Base-by-base conservation (phyloP, 768 basidiomycete species). In the Lentinula lateritia region DNA sequence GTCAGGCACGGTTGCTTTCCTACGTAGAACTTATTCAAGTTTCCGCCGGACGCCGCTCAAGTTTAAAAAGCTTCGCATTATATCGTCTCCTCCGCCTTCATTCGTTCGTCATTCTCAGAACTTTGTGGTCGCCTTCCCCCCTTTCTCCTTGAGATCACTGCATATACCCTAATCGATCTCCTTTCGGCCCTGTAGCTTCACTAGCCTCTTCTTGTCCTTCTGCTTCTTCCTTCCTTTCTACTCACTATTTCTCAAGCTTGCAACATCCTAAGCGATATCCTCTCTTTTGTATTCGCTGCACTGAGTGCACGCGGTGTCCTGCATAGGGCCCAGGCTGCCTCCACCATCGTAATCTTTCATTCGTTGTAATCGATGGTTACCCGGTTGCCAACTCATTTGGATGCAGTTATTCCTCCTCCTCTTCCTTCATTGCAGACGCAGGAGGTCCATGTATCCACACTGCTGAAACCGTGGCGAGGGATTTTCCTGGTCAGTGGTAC, bases 311-410 rank as follows among this genome's bases (percentile, higher is more conserved):
- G 20, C 32, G 35, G 52, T 18, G 43, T 45, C 43, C n/a, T 15
- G 4, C 9, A 28, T 23, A 48, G 8, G 46, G 20, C 46, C 18
- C 20, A 23, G 10, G 9, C 7, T 38, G 38, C 12, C 38, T 39
- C 13, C 38, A 9, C 38, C 38, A 3, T 39, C 38, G 7, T 39
- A 13, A 39, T 9, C 38, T 39, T 13, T 39, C 13, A 39, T 39
- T 39, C 35, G 23, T 36, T 36, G 13, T 42, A 36, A 15, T 50
- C 32, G 62, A 86, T 86, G 84, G 81, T 83, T 70, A 85, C 83
- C 75, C 83, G 84, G 68, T 73, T 87, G 66, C 85, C 85, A 66
- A 82, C 85, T 53, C 80, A 84, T 67, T 78, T 85, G 63, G 83
- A 83, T 69, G 74, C 79, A 64, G 75, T 87, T 68, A 82, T 85